Percentiles rank a stretch among this genome's conserved stretches.
Evolutionary conservation across 208 protist genomes (phyloP).

Genomic region (Crithidia expoeki): DNA sequence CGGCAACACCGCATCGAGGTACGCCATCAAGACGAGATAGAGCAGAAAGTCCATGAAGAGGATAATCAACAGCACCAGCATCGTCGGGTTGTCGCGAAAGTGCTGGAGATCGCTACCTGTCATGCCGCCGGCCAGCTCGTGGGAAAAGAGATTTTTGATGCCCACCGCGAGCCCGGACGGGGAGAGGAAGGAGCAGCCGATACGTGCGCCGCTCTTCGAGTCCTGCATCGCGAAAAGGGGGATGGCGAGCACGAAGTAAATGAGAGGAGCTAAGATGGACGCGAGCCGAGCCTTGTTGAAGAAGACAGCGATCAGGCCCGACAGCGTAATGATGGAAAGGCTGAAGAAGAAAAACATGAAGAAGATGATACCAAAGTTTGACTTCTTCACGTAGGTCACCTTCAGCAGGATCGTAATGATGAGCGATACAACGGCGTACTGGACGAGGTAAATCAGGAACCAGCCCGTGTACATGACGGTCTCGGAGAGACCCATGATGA

Average conservation of each 20-base stretch:
- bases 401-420: conserved; percentile 64
- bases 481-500: conserved; percentile 86
- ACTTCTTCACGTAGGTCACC: conserved; percentile 49
- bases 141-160: conserved; percentile 55
- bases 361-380: conserved; percentile 60
- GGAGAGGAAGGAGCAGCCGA: conserved; percentile 52
- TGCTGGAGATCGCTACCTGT: conserved; percentile 34
- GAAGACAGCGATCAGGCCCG: conserved; percentile 60
- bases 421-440: conserved; percentile 55
- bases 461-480: conserved; percentile 62
- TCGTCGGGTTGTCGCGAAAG: conserved; percentile 42
- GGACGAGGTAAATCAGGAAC: conserved; percentile 63
- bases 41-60: conserved; percentile 56
- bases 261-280: conserved; percentile 62
- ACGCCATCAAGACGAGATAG: conserved; percentile 70
- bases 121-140: conserved; percentile 45
- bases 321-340: conserved; percentile 55
- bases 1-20: conserved; percentile 80
- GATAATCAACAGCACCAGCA: conserved; percentile 48
- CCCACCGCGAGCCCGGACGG: conserved; percentile 59
- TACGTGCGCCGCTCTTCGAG: conserved; percentile 26
- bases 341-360: conserved; percentile 70
- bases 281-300: conserved; percentile 79
- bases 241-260: conserved; percentile 69
- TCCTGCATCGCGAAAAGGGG: conserved; percentile 64